phyloP scores from a whole-genome alignment of 345 rosid species.

The Cardamine resedifolia region DNA sequence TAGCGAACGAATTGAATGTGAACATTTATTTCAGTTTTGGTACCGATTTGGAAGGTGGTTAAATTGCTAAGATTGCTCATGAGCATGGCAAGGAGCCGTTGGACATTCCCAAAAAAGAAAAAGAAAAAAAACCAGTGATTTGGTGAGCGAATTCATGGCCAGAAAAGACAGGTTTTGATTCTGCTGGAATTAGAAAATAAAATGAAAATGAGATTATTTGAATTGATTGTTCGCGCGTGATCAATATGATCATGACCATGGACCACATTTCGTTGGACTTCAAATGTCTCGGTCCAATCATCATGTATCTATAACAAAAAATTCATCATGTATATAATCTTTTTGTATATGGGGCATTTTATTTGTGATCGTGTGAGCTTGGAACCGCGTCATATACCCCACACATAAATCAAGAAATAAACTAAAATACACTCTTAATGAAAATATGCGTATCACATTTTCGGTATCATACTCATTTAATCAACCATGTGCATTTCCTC shows the following conservation, averaged over 20 bases:
- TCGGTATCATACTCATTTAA: background rate
- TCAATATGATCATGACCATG: background rate
- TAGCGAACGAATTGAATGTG: background rate
- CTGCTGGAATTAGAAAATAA: background rate
- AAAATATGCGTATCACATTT: background rate
- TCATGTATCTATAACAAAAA: background rate
- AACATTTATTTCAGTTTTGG: background rate
- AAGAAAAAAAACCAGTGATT: no score
- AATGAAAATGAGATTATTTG: background rate
- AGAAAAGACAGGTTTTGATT: background rate
- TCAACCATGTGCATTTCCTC: background rate
- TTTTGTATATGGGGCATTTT: constrained; percentile 10
- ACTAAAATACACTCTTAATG: background rate
- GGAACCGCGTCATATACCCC: background rate
- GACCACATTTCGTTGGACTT: constrained; percentile 11
- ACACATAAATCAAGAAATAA: background rate
- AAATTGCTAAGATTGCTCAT: background rate
- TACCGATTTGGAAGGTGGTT: background rate
- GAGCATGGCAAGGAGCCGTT: background rate
- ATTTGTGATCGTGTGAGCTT: constrained; percentile 7
- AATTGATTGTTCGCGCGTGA: constrained; percentile 13
- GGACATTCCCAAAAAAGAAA: background rate
- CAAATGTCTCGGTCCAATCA: constrained; percentile 5
- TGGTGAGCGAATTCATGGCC: background rate
- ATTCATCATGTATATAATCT: background rate